phyloP scores from a whole-genome alignment of 306 rosid species.

The Senna tora region DNA sequence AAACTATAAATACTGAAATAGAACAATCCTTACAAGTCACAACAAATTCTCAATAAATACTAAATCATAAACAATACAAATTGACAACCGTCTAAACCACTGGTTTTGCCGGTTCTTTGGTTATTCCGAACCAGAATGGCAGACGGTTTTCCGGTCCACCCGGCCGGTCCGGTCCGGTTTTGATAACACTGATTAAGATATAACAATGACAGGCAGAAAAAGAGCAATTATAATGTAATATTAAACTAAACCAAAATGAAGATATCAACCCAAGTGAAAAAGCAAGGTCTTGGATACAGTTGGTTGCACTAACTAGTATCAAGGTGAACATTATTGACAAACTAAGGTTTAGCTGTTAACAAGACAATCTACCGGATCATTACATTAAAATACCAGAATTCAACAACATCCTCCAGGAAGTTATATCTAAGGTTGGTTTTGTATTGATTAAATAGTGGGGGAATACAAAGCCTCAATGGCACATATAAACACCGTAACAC shows the following conservation, averaged over 20 bases:
- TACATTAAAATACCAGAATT: constrained; percentile 3
- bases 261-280: constrained; percentile 10
- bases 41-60: no score
- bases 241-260: constrained; percentile 20
- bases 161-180: no score
- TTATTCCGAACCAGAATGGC: no score
- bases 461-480: constrained; percentile 24
- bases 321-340: constrained; percentile 32
- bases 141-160: no score
- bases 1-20: no score
- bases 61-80: no score
- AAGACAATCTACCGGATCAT: constrained; percentile 32
- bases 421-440: constrained; percentile 24
- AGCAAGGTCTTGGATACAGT: constrained; percentile 24
- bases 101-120: no score
- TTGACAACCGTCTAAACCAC: no score
- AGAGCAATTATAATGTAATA: constrained; percentile 17
- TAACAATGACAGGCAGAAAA: constrained; percentile 1
- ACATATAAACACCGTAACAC: constrained; percentile 18
- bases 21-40: no score
- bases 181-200: background rate
- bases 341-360: constrained; percentile 20
- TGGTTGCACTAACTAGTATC: constrained; percentile 20
- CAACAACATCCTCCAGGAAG: constrained; percentile 19
- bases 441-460: constrained; percentile 7